Percentiles rank a stretch among this genome's conserved stretches.
These are phyloP conservation scores for Kurtzmaniella quercitrusa DNA, from an alignment of 1,139 yeast species.

Conservation along the genomic window DNA sequence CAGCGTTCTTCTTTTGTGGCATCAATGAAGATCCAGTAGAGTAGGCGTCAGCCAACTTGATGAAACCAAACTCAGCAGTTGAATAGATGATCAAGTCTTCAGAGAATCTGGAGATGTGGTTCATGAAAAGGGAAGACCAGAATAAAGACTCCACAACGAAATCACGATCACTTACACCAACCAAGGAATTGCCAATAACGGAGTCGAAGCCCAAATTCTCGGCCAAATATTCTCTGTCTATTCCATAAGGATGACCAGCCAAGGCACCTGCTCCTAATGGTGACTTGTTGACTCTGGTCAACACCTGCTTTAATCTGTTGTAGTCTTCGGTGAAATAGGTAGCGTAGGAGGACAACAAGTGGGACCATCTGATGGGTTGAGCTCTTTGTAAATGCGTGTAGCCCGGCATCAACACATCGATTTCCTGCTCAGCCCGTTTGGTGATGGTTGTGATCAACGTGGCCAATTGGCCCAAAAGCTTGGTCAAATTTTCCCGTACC, in stretches of 20 bases:
- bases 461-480: slow-evolving; percentile 54
- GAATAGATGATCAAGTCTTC: slow-evolving; percentile 96
- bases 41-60: slow-evolving; percentile 92
- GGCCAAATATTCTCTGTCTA: slow-evolving; percentile 88
- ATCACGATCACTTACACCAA: slow-evolving; percentile 96
- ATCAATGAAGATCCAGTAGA: slow-evolving; percentile 96
- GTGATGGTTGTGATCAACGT: slow-evolving; percentile 63
- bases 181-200: slow-evolving; percentile 89
- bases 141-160: slow-evolving; percentile 95
- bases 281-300: slow-evolving; percentile 76
- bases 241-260: slow-evolving; percentile 98
- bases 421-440: slow-evolving; percentile 77
- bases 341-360: slow-evolving; percentile 92
- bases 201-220: slow-evolving; percentile 71
- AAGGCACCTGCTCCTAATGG: slow-evolving; percentile 97
- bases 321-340: slow-evolving; percentile 90
- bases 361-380: slow-evolving; percentile 99
- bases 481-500: slow-evolving; percentile 72
- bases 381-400: slow-evolving; percentile 98
- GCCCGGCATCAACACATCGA: slow-evolving; percentile 95
- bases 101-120: slow-evolving; percentile 88
- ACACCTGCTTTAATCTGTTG: slow-evolving; percentile 75
- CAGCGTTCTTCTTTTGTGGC: slow-evolving; percentile 99
- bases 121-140: slow-evolving; percentile 95
- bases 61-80: slow-evolving; percentile 94